A percentile compares a stretch with the other conserved stretches of the same genome.
These are phyloP conservation scores for Gnetum montanum DNA, from an alignment of 75 land plant genomes.

Conservation along the genomic window DNA sequence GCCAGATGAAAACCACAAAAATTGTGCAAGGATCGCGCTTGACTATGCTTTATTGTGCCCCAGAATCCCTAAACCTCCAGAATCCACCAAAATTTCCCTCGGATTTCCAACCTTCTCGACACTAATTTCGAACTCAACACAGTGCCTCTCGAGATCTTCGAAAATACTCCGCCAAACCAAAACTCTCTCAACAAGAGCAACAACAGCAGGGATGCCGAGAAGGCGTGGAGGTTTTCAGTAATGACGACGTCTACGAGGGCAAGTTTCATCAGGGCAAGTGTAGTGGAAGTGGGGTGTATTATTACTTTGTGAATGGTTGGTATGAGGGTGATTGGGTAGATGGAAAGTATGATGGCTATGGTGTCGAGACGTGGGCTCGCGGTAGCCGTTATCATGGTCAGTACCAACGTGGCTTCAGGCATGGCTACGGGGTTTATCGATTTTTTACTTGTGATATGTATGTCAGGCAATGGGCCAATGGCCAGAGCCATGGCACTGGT, in stretches of 20 bases:
- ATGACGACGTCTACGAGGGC: constrained; percentile 68
- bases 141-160: too few species aligned
- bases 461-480: constrained; percentile 71
- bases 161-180: too few species aligned
- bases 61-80: too few species aligned
- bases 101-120: too few species aligned
- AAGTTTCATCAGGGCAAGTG: constrained; percentile 65
- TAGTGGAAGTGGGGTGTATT: constrained; percentile 66
- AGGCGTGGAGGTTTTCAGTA: constrained; percentile 50
- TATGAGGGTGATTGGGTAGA: constrained; percentile 81
- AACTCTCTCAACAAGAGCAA: too few species aligned
- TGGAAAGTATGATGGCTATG: constrained; percentile 75
- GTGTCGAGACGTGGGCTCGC: constrained; percentile 76
- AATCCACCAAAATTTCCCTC: too few species aligned
- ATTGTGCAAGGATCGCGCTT: too few species aligned
- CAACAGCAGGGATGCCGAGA: too few species aligned
- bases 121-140: too few species aligned
- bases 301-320: constrained; percentile 58
- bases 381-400: constrained; percentile 72
- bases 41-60: too few species aligned
- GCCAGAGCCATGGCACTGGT: constrained; percentile 78
- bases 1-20: too few species aligned
- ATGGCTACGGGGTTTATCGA: constrained; percentile 66
- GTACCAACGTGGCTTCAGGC: constrained; percentile 55
- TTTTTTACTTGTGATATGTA: constrained; percentile 73